Percentiles rank a stretch among this genome's conserved stretches.
phyloP scores from a whole-genome alignment of 495 filamentous ascomycete genomes.

The Aspergillus campestris region DNA sequence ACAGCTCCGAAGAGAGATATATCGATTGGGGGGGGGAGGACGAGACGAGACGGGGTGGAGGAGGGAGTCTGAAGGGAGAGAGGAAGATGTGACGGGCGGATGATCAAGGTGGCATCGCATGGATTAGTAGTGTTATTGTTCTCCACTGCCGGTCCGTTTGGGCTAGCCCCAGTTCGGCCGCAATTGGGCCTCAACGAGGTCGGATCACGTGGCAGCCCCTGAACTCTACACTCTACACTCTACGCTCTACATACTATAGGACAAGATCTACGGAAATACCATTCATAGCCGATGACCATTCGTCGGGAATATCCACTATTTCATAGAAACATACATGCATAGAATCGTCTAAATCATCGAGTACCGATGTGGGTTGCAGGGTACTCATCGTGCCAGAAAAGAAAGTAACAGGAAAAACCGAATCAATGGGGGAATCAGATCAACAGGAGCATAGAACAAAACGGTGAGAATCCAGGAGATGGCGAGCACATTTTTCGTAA shows the following conservation, averaged over 20 bases:
- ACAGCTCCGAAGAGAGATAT: constrained; percentile 2
- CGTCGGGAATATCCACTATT: too few species aligned
- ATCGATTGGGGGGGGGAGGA: constrained; percentile 9
- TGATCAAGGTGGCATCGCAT: constrained; percentile 27
- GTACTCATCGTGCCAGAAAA: neutral
- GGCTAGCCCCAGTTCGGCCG: constrained; percentile 4
- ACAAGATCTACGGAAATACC: neutral
- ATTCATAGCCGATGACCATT: too few species aligned
- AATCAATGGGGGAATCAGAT: neutral
- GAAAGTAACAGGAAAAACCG: neutral
- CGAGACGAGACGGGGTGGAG: constrained; percentile 7
- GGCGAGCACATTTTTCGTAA: constrained; percentile 5
- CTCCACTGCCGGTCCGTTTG: too few species aligned
- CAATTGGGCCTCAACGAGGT: constrained; percentile 15
- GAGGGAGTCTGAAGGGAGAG: neutral
- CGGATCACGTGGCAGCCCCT: constrained; percentile 34
- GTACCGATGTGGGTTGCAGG: too few species aligned
- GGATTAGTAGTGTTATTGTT: too few species aligned
- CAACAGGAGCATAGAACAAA: neutral
- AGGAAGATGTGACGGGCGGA: too few species aligned
- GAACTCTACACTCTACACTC: constrained; percentile 6
- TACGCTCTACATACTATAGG: neutral
- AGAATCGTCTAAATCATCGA: constrained; percentile 10
- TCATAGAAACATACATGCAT: constrained; percentile 9
- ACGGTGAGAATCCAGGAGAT: neutral